Base-by-base conservation (phyloP, 225 moss, liverwort and hornwort genomes). In the Asterella californica region DNA sequence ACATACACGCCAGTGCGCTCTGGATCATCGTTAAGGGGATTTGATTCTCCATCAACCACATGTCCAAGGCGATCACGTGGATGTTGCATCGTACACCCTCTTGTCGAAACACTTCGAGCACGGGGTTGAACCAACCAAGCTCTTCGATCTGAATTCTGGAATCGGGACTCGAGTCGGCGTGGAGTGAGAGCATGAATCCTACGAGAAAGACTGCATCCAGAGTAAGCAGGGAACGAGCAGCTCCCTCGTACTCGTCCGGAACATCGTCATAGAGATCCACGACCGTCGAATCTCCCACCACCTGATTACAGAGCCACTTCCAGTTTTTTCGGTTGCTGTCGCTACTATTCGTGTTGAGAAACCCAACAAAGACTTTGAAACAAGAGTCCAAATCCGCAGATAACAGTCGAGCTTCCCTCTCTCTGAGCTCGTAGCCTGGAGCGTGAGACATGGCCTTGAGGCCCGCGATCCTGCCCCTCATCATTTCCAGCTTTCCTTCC, bases 31-130 rank as follows among this genome's bases (percentile, higher is more conserved):
- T 27, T 0, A 78, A 49, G 18, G 78, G 78, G 10, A 78, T 78
- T 32, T 78, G 78, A 63, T 78, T 78, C 65, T 78, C 65, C 64
- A 78, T 46, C 46, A 78, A 34, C 78, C 78, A 78, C 64, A 78
- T 66, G 66, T 78, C 78, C 46, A 64, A 46, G 19, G 46, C 64
- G 15, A 78, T 65, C 12, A 32, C 78, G 9, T 78, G 46, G 27
- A 49, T 30, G 47, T 48, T 78, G 66, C 78, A 78, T 29, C 48
- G 47, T 7, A 78, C 30, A 17, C 45, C 47, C 17, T 64, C 48
- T 11, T 78, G 30, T 5, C 48, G 63, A 33, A 78, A 78, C 9
- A 78, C 48, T 14, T 64, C 64, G 29, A 64, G 78, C 64, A 78
- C 46, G 12, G 78, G 76, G 12, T 42, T 42, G 76, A 76, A 76